phyloP scores from a whole-genome alignment of 352 stramenopile genomes.

The Phytophthora tubulina region DNA sequence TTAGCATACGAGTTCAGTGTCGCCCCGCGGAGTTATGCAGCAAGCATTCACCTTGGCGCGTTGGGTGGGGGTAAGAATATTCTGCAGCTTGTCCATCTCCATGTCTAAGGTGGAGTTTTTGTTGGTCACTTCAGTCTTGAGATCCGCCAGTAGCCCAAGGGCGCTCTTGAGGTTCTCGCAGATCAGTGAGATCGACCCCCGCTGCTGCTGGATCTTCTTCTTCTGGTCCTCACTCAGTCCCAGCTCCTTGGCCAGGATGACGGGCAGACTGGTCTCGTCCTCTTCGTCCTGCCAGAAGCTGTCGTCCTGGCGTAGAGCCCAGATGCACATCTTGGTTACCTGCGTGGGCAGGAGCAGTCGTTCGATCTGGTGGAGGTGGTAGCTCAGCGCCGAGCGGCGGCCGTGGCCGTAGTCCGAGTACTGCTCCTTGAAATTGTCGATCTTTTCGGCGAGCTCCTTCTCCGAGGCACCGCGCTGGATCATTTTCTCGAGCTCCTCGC shows the following conservation, averaged over 20 bases:
- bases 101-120: slow-evolving; percentile 94
- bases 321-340: slow-evolving; percentile 95
- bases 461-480: slow-evolving; percentile 83
- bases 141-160: slow-evolving; percentile 87
- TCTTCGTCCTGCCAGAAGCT: slow-evolving; percentile 91
- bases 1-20: slow-evolving; percentile 17
- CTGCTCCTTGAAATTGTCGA: slow-evolving; percentile 96
- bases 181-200: slow-evolving; percentile 78
- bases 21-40: neutral
- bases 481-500: slow-evolving; percentile 86
- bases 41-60: slow-evolving; percentile 81
- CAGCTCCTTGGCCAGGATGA: slow-evolving; percentile 92
- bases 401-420: slow-evolving; percentile 94
- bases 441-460: slow-evolving; percentile 93
- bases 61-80: slow-evolving; percentile 94
- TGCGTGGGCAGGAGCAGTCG: slow-evolving; percentile 94
- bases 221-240: slow-evolving; percentile 93
- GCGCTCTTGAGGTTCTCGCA: slow-evolving; percentile 92
- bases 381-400: slow-evolving; percentile 86
- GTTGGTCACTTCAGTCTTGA: slow-evolving; percentile 89
- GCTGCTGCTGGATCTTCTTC: slow-evolving; percentile 93
- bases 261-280: slow-evolving; percentile 90
- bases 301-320: slow-evolving; percentile 91
- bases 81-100: slow-evolving; percentile 95
- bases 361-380: slow-evolving; percentile 95